Evolutionary conservation across 352 stramenopile species (phyloP).

Genomic region (Phytopythium sindhum): DNA sequence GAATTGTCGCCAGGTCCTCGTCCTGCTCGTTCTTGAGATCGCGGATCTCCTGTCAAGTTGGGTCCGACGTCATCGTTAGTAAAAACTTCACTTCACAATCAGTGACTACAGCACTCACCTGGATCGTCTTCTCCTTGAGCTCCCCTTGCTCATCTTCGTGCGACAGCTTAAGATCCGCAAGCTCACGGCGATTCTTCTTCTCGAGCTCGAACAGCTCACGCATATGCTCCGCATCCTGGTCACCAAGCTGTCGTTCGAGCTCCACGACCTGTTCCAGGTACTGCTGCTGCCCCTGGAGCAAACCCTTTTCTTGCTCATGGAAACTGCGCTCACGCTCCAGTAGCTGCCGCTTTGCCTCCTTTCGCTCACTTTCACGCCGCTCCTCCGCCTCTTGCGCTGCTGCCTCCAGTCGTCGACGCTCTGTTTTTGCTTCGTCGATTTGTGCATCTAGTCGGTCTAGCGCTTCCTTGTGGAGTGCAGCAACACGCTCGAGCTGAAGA

Average conservation of each 20-base stretch:
- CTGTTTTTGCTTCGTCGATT: slow-evolving; percentile 53
- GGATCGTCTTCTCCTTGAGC: slow-evolving; percentile 55
- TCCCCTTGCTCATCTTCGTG: slow-evolving; percentile 58
- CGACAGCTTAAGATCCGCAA: slow-evolving; percentile 32
- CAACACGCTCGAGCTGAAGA: slow-evolving; percentile 52
- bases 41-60: slow-evolving; percentile 42
- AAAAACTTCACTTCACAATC: background rate
- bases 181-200: slow-evolving; percentile 46
- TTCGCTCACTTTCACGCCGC: slow-evolving; percentile 41
- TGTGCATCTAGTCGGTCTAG: slow-evolving; percentile 44
- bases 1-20: slow-evolving; percentile 40
- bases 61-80: background rate
- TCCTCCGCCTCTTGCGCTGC: slow-evolving; percentile 30
- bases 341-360: slow-evolving; percentile 47
- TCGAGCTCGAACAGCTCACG: slow-evolving; percentile 59
- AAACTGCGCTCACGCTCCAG: slow-evolving; percentile 64
- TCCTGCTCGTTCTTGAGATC: slow-evolving; percentile 58
- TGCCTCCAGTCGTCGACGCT: slow-evolving; percentile 47
- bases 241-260: slow-evolving; percentile 55
- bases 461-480: slow-evolving; percentile 57
- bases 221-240: slow-evolving; percentile 65
- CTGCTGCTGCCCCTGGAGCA: slow-evolving; percentile 62
- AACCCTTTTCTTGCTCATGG: slow-evolving; percentile 61
- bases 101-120: slow-evolving; percentile 21
- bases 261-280: slow-evolving; percentile 61